Evolutionary conservation across 768 basidiomycete genomes (phyloP).

Genomic region (Rhodotorula kratochvilovae): DNA sequence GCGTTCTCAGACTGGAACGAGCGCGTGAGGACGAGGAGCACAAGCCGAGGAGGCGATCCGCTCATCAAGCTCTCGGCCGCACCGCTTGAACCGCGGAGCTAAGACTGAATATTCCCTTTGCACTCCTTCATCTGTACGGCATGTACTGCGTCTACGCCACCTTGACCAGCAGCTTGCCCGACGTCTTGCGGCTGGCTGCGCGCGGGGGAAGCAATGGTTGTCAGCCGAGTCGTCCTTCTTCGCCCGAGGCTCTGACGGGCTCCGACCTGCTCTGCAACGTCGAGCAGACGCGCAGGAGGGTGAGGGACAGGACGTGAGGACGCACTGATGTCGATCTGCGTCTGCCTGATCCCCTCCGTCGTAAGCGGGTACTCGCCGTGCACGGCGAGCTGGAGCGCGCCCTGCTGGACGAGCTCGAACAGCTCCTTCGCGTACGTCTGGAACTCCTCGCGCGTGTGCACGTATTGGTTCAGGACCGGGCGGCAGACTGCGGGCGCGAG

Average conservation of each 20-base stretch:
- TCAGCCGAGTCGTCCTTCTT: too few species aligned
- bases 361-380: constrained; percentile 75
- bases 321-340: constrained; percentile 62
- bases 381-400: constrained; percentile 62
- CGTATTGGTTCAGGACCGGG: constrained; percentile 65
- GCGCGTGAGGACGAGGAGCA: not conserved
- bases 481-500: constrained; percentile 32
- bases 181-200: constrained; percentile 62
- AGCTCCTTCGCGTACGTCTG: constrained; percentile 62
- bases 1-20: not conserved
- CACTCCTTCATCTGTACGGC: not conserved
- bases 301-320: not conserved
- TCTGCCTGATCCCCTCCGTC: constrained; percentile 66
- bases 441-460: constrained; percentile 66
- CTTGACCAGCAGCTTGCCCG: constrained; percentile 81
- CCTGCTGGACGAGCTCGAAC: constrained; percentile 60
- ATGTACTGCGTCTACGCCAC: constrained; percentile 47
- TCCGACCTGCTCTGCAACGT: not conserved
- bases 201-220: not conserved
- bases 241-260: too few species aligned
- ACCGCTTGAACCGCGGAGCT: too few species aligned
- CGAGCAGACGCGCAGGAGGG: not conserved
- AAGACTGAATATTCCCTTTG: not conserved
- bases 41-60: not conserved
- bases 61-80: too few species aligned